Percentiles rank a stretch among this genome's conserved stretches.
Conservation (phyloP, 192 early-diverging fungal species). For the Funneliformis mosseae region DNA sequence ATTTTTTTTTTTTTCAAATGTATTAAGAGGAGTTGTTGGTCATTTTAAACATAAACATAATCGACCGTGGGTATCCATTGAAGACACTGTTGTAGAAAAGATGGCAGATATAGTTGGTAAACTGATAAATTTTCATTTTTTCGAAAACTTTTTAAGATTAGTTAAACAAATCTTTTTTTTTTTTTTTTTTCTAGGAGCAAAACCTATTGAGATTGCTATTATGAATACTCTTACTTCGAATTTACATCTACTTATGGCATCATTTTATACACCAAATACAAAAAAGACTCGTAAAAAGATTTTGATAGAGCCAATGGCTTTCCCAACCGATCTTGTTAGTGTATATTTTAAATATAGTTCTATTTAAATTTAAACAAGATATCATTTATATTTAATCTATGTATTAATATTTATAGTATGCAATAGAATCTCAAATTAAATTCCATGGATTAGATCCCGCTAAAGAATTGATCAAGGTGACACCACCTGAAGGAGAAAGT, state of each 20-base stretch:
- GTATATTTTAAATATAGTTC: background rate
- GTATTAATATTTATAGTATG: slow-evolving; percentile 59
- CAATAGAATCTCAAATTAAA: slow-evolving; percentile 84
- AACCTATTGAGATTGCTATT: slow-evolving; percentile 77
- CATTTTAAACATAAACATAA: slow-evolving; percentile 83
- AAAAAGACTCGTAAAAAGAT: slow-evolving; percentile 74
- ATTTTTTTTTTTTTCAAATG: background rate
- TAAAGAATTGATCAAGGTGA: slow-evolving; percentile 71
- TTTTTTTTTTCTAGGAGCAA: slow-evolving; percentile 58
- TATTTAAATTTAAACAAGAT: slow-evolving; percentile 7
- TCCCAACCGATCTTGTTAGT: slow-evolving; percentile 87
- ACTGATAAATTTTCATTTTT: slow-evolving; percentile 7
- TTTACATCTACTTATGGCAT: slow-evolving; percentile 85
- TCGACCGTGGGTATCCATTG: slow-evolving; percentile 87
- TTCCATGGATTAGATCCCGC: slow-evolving; percentile 77
- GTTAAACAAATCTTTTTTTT: background rate
- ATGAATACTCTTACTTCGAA: slow-evolving; percentile 95
- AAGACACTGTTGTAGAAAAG: slow-evolving; percentile 72
- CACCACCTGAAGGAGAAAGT: slow-evolving; percentile 72
- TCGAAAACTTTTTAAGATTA: background rate
- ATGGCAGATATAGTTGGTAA: slow-evolving; percentile 81
- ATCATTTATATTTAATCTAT: background rate
- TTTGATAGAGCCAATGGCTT: slow-evolving; percentile 89
- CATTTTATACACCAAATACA: slow-evolving; percentile 84
- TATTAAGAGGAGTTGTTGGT: slow-evolving; percentile 74